Conservation (phyloP, 2,329 filamentous ascomycete species). For the Fulvia fulva region DNA sequence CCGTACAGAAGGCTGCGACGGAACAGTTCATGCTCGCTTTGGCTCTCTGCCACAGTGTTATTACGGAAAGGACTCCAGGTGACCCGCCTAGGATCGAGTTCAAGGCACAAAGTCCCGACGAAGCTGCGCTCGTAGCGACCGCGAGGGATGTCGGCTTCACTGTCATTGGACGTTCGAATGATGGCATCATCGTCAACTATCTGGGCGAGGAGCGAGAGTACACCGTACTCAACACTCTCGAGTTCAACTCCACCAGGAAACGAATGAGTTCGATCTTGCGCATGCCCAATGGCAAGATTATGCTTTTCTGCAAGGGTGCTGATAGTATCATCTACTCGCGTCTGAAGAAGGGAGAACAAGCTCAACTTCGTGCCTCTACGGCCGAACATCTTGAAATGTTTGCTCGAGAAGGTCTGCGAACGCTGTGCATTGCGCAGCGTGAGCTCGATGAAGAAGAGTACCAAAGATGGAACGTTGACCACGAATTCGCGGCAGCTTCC, state of each 20-base stretch:
- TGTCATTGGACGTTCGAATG: conserved; percentile 72
- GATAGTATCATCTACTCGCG: conserved; percentile 97
- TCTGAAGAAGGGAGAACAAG: conserved; percentile 77
- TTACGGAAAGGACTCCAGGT: conserved; percentile 84
- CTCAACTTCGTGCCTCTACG: conserved; percentile 74
- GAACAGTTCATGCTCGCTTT: conserved; percentile 91
- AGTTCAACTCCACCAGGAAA: conserved; percentile 96
- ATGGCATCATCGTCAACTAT: conserved; percentile 80
- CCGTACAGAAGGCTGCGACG: conserved; percentile 71
- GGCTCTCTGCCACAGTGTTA: conserved; percentile 94
- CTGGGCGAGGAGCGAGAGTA: conserved; percentile 83
- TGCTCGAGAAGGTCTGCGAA: conserved; percentile 88
- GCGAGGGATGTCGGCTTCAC: conserved; percentile 95
- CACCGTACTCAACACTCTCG: conserved; percentile 85
- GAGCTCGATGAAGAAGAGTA: conserved; percentile 81
- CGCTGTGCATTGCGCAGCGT: conserved; percentile 85
- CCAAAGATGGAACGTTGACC: conserved; percentile 74
- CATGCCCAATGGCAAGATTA: conserved; percentile 86
- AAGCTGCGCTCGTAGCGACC: conserved; percentile 89
- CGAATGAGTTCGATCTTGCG: conserved; percentile 95
- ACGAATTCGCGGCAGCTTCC: conserved; percentile 80
- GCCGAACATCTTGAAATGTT: conserved; percentile 97
- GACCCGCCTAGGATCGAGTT: conserved; percentile 88
- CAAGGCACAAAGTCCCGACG: conserved; percentile 95
- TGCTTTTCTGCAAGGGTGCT: conserved; percentile 94